Conservation (phyloP, 208 protist species). For the Trypanosoma platydactyli region DNA sequence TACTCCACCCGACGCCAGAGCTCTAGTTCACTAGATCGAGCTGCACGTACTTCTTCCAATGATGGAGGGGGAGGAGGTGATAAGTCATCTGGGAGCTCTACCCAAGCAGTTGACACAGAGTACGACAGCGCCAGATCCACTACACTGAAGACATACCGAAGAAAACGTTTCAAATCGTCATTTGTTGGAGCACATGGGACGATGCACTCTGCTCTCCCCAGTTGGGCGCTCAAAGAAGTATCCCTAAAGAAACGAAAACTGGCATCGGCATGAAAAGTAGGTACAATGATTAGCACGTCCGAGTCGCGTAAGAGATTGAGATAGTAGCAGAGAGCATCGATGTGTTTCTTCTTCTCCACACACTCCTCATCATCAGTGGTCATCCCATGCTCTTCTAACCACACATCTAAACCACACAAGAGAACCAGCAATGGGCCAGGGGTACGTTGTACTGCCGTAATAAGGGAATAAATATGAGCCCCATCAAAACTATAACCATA, state of each 20-base stretch:
- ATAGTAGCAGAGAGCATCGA: conserved; percentile 60
- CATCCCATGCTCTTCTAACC: conserved; percentile 39
- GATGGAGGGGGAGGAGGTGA: conserved; percentile 27
- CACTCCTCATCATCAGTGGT: conserved; percentile 22
- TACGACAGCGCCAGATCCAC: conserved; percentile 47
- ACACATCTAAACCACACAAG: conserved; percentile 63
- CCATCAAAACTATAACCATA: conserved; percentile 31
- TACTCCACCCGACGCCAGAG: conserved; percentile 80
- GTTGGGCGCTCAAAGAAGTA: conserved; percentile 30
- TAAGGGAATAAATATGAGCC: conserved; percentile 60
- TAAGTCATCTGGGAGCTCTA: conserved; percentile 21
- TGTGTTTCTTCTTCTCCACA: conserved; percentile 15
- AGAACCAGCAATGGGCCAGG: conserved; percentile 62
- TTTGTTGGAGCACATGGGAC: conserved; percentile 33
- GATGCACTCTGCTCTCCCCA: conserved; percentile 29
- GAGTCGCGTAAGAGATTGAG: conserved; percentile 57
- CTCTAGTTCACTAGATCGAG: conserved; percentile 22
- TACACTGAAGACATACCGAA: conserved; percentile 48
- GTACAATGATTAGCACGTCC: conserved; percentile 61
- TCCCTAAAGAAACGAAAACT: conserved; percentile 27
- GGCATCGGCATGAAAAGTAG: conserved; percentile 31
- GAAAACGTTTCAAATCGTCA: conserved; percentile 47
- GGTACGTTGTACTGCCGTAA: conserved; percentile 49
- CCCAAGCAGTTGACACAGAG: background rate
- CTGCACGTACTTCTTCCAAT: conserved; percentile 21